Conservation (phyloP, 2,329 filamentous ascomycete species). For the Fusarium domesticum region DNA sequence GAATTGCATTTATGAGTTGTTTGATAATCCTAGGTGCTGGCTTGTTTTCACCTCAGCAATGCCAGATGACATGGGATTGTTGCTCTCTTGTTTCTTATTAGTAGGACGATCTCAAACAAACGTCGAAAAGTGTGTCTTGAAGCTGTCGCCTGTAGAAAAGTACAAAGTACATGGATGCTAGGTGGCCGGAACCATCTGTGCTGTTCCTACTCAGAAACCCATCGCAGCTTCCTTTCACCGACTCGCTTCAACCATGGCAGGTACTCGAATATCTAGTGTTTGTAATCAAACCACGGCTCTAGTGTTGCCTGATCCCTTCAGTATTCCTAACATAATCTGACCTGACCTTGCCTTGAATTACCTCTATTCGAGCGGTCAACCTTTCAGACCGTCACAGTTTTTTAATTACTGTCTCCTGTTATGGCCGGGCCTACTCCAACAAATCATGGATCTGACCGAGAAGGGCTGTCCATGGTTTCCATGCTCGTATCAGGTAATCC, state of each 20-base stretch:
- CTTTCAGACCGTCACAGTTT: conserved; percentile 4
- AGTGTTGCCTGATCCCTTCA: conserved; percentile 20
- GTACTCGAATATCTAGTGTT: conserved; percentile 5
- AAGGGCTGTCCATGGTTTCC: too few relatives aligned
- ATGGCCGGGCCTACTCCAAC: too few relatives aligned
- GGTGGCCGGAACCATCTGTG: conserved; percentile 7
- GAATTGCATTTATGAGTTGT: too few relatives aligned
- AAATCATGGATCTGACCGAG: too few relatives aligned
- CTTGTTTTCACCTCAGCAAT: too few relatives aligned
- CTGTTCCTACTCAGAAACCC: too few relatives aligned
- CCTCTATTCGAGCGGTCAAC: conserved; percentile 13
- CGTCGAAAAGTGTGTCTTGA: neutral
- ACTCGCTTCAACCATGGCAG: conserved; percentile 10
- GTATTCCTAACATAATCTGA: conserved; percentile 10
- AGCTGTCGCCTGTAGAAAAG: conserved; percentile 1
- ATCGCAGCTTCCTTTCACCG: conserved; percentile 10
- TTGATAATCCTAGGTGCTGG: too few relatives aligned
- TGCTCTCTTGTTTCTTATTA: too few relatives aligned
- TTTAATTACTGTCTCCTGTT: too few relatives aligned
- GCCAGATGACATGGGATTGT: too few relatives aligned
- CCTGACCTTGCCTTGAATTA: conserved; percentile 6
- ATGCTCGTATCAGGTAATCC: too few relatives aligned
- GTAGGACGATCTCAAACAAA: too few relatives aligned
- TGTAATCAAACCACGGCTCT: conserved; percentile 14
- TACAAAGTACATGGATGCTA: conserved; percentile 11